A percentile compares a stretch with the other conserved stretches of the same genome.
These are phyloP conservation scores for Xylariales sp. DNA, from an alignment of 2,329 filamentous ascomycete genomes.

Conservation along the genomic window DNA sequence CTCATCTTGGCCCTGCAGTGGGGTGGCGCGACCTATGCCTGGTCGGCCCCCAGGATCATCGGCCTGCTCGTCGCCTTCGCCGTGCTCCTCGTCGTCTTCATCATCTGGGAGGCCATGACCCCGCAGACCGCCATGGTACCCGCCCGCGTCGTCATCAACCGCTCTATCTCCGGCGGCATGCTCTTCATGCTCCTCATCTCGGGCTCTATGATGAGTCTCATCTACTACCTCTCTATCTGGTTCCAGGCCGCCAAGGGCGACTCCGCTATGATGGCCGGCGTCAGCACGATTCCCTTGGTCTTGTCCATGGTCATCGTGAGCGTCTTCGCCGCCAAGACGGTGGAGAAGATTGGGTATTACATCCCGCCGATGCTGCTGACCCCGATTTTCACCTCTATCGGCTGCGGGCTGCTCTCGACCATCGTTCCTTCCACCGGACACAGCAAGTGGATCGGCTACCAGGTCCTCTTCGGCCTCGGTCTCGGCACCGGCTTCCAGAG, in stretches of 20 bases:
- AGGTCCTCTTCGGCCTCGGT: too few relatives aligned
- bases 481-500: too few relatives aligned
- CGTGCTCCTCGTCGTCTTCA: background rate
- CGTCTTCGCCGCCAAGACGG: too few relatives aligned
- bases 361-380: too few relatives aligned
- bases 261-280: background rate
- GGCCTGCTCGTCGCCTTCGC: conserved; percentile 1
- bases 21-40: conserved; percentile 1
- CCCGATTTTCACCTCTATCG: too few relatives aligned
- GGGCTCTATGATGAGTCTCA: background rate
- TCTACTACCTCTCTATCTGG: conserved; percentile 1
- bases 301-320: too few relatives aligned
- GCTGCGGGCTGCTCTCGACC: too few relatives aligned
- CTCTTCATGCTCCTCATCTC: background rate
- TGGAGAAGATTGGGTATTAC: too few relatives aligned
- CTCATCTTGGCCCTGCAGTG: background rate
- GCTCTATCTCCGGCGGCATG: background rate
- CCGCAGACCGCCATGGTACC: conserved; percentile 1
- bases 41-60: conserved; percentile 2
- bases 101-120: background rate
- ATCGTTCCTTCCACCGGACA: too few relatives aligned
- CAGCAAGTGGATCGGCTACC: too few relatives aligned
- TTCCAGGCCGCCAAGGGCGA: conserved; percentile 3
- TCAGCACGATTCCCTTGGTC: conserved; percentile 1
- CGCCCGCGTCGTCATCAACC: background rate